Conservation (phyloP, 768 basidiomycete genomes). For the Suillus placidus region DNA sequence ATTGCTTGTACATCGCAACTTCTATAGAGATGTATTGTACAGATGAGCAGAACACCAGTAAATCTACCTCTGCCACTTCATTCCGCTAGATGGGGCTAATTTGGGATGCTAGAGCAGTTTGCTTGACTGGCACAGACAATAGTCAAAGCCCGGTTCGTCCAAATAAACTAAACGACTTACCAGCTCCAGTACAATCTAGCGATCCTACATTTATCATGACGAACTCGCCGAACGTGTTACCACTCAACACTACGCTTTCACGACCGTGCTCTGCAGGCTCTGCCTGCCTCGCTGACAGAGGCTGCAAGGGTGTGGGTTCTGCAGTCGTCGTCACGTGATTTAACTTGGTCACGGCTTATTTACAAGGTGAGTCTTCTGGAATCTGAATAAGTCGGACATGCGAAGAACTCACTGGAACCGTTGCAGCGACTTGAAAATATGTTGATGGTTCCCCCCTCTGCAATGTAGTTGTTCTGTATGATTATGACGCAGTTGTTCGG, state of each 20-base stretch:
- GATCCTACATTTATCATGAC: conserved; percentile 2
- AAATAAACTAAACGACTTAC: neutral
- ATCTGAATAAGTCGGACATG: neutral
- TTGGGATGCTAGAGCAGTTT: neutral
- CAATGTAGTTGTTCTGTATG: neutral
- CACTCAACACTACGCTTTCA: neutral
- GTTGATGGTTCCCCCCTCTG: neutral
- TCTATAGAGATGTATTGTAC: neutral
- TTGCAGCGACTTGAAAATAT: neutral
- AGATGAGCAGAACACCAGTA: neutral
- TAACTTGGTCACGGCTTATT: neutral
- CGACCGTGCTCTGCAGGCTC: neutral
- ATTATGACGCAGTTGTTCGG: neutral
- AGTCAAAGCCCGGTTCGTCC: neutral
- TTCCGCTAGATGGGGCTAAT: neutral
- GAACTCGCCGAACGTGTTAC: neutral
- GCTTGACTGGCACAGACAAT: neutral
- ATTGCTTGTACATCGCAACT: neutral
- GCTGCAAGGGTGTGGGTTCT: neutral
- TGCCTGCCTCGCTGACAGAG: neutral
- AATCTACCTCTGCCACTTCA: neutral
- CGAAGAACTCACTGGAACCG: neutral
- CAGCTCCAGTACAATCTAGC: neutral
- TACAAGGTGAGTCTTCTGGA: neutral
- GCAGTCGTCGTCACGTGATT: neutral